Conservation (phyloP, 192 early-diverging fungal genomes). For the Chytriomyces sp. region DNA sequence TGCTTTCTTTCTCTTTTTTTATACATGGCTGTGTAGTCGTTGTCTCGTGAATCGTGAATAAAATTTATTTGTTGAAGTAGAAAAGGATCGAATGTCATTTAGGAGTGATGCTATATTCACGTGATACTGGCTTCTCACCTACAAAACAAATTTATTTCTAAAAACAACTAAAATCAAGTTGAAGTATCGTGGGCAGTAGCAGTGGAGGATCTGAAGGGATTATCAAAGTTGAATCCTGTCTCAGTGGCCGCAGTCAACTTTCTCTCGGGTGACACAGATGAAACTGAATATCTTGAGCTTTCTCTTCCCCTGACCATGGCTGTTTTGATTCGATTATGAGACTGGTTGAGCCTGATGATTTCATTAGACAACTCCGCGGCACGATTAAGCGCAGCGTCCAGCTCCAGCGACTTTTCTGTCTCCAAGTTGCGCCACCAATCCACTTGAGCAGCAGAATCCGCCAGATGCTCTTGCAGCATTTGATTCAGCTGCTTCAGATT, state of each 20-base stretch:
- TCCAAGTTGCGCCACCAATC: constrained; percentile 7
- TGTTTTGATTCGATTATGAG: background rate
- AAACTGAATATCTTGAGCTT: background rate
- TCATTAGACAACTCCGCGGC: constrained; percentile 6
- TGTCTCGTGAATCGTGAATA: no score
- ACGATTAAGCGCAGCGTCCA: constrained; percentile 2
- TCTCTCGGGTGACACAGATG: background rate
- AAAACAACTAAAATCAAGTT: no score
- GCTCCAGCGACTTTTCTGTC: background rate
- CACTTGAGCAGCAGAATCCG: background rate
- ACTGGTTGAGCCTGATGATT: background rate
- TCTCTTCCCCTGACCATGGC: background rate
- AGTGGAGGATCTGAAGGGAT: no score
- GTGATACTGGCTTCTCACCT: no score
- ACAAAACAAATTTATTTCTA: no score
- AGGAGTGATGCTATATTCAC: no score
- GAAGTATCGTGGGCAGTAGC: no score
- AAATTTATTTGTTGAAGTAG: no score
- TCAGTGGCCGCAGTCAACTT: background rate
- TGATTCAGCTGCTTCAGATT: no score
- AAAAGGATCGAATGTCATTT: no score
- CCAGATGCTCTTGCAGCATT: background rate
- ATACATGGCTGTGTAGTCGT: no score
- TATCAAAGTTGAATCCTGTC: no score
- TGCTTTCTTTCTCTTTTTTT: background rate